A percentile compares a stretch with the other conserved stretches of the same genome.
phyloP scores from a whole-genome alignment of 208 protist genomes.

The Leishmania turanica region DNA sequence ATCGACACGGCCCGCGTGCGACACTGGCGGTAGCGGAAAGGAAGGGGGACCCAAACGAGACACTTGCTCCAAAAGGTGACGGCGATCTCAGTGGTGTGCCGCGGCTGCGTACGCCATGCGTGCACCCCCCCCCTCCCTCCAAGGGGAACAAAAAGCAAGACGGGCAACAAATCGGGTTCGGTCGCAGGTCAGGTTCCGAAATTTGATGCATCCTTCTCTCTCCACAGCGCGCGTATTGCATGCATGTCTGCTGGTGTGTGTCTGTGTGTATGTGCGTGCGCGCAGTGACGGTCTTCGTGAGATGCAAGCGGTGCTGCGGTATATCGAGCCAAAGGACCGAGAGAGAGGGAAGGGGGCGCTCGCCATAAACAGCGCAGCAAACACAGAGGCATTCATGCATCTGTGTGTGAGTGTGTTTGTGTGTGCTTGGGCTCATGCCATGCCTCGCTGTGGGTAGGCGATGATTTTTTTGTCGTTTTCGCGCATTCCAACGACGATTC shows the following conservation, averaged over 20 bases:
- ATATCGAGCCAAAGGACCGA: not conserved
- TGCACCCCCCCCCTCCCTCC: not conserved
- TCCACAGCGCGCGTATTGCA: not conserved
- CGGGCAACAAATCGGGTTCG: not conserved
- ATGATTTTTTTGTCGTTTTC: not conserved
- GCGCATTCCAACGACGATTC: not conserved
- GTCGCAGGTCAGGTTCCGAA: not conserved
- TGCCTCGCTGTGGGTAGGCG: not conserved
- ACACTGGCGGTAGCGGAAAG: not conserved
- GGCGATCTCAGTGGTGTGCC: not conserved
- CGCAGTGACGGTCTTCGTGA: not conserved
- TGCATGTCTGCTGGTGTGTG: not conserved
- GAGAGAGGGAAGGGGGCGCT: not conserved
- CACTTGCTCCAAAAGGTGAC: not conserved
- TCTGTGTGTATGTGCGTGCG: not conserved
- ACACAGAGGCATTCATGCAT: not conserved
- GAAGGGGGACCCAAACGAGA: not conserved
- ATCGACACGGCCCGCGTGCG: not conserved
- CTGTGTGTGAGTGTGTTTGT: not conserved
- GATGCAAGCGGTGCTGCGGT: not conserved
- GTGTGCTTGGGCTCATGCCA: not conserved
- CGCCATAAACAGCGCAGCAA: not conserved
- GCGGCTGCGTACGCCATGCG: not conserved
- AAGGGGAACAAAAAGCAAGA: too few relatives aligned
- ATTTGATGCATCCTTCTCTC: not conserved